A percentile compares a stretch with the other conserved stretches of the same genome.
These are phyloP conservation scores for Amanita molliuscula DNA, from an alignment of 768 basidiomycete genomes.

Conservation along the genomic window DNA sequence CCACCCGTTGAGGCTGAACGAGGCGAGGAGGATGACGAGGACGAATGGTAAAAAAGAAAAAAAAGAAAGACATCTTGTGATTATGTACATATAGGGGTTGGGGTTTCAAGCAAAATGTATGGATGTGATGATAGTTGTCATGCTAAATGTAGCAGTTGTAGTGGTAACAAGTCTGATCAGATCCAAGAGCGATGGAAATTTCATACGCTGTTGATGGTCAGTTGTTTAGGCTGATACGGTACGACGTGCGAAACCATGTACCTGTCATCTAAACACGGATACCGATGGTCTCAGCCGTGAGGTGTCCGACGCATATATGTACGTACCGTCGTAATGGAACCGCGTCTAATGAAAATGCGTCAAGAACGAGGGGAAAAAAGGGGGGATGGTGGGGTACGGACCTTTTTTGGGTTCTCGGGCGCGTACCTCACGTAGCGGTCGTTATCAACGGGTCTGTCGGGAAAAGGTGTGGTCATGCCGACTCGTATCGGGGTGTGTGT, in stretches of 20 bases:
- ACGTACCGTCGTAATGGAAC: slow-evolving; percentile 47
- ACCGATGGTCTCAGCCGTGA: neutral
- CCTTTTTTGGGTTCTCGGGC: slow-evolving; percentile 36
- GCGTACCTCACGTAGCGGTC: no score
- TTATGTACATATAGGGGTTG: neutral
- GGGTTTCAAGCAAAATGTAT: no score
- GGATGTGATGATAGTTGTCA: no score
- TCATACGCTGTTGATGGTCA: neutral
- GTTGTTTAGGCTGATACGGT: neutral
- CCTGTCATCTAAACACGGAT: no score
- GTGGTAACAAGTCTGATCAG: no score
- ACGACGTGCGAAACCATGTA: no score
- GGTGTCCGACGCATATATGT: neutral
- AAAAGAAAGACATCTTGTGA: neutral
- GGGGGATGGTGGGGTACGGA: no score
- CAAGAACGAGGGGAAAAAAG: no score
- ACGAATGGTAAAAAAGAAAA: neutral
- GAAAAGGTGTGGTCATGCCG: no score
- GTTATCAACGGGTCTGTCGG: no score
- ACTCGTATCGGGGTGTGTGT: neutral
- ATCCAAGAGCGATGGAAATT: neutral
- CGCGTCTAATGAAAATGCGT: no score
- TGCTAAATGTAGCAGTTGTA: no score
- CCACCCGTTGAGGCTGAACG: neutral
- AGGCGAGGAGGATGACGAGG: neutral